Base-by-base conservation (phyloP, 257 asterid genomes). In the Nicotiana attenuata region DNA sequence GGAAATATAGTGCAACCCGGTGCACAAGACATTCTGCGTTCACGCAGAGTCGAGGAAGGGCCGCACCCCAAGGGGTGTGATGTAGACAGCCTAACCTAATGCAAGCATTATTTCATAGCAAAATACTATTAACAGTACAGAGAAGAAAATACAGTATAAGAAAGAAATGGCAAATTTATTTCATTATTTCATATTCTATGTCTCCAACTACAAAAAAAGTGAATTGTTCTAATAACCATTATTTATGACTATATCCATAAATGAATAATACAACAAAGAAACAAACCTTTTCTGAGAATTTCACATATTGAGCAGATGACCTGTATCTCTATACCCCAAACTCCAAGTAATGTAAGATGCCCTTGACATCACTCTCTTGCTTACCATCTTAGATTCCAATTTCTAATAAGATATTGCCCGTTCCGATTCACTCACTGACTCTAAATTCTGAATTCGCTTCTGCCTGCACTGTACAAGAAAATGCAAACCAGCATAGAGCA, bases 391-490 rank as follows among this genome's bases (percentile, higher is more conserved):
- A 14, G 79, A 14, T 50, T n/a, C 50, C 81, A 57, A 28, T 26
- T 73, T 20, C 61, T 73, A 53, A 10, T 45, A 63, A 52, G 57
- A 52, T 52, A 15, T 26, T 3, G n/a, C 52, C 13, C 63, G 13
- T 45, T 31, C 57, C 35, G 64, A 61, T 14, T n/a, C 3, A 41
- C 13, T 77, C 38, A 60, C 80, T 73, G 55, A 77, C 73, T 80
- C 82, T 86, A 80, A 87, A 80, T 84, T 82, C 67, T 82, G 89
- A 81, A 80, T 24, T 61, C 28, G 87, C 69, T 80, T 80, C 78
- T 56, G 80, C 76, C 80, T 52, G 83, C 84, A 81, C 87, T 76
- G 84, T 80, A 81, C 87, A 85, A 61, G 87, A 87, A 84, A 88
- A 89, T 67, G 80, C 82, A 81, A 90, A 86, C 87, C 87, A 83